These are phyloP conservation scores for Skeletonema grethae DNA, from an alignment of 108 stramenopile genomes.

Conservation along the genomic window DNA sequence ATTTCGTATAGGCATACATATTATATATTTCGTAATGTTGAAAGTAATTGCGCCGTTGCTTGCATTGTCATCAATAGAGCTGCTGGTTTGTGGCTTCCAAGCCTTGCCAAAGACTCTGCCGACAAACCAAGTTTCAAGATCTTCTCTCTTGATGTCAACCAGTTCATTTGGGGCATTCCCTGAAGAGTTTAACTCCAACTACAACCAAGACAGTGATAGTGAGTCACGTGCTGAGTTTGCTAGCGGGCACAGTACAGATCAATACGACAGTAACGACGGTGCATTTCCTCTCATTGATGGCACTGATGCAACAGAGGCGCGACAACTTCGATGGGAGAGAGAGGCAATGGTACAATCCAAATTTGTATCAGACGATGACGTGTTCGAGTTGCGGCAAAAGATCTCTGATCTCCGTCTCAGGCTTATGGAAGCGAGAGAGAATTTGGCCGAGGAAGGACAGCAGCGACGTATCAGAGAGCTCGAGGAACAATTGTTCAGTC, in stretches of 20 bases:
- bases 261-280: background rate
- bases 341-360: constrained; percentile 21
- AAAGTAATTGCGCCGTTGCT: background rate
- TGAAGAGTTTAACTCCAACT: background rate
- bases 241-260: constrained; percentile 1
- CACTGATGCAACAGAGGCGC: background rate
- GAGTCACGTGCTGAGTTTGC: background rate
- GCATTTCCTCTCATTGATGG: constrained; percentile 2
- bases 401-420: constrained; percentile 47
- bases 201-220: background rate
- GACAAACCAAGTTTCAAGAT: background rate
- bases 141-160: background rate
- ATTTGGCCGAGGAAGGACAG: constrained; percentile 2
- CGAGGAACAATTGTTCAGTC: constrained; percentile 46
- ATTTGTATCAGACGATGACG: constrained; percentile 60
- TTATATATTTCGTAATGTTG: no score
- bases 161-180: constrained; percentile 4
- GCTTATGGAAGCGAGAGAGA: background rate
- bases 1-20: no score
- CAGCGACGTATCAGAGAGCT: constrained; percentile 39
- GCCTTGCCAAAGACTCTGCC: background rate
- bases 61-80: background rate
- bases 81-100: background rate
- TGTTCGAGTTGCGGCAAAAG: constrained; percentile 54
- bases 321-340: constrained; percentile 16